Percentiles rank a stretch among this genome's conserved stretches.
Conservation (phyloP, 208 protist genomes). For the Tetramitus jugosus region DNA sequence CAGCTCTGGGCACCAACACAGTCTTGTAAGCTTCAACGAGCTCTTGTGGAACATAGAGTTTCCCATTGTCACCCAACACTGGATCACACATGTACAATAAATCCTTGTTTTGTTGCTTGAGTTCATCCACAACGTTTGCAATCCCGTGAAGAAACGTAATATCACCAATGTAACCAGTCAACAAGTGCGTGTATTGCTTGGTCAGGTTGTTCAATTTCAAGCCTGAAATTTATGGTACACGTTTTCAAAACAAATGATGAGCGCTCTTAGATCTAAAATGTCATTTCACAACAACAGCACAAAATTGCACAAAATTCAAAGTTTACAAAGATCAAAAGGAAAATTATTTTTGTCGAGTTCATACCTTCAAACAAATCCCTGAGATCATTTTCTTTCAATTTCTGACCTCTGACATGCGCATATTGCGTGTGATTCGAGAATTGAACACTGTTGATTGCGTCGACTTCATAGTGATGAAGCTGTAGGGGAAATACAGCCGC, state of each 20-base stretch:
- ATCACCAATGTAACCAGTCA: conserved; percentile 88
- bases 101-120: conserved; percentile 50
- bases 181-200: conserved; percentile 62
- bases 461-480: conserved; percentile 83
- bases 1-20: conserved; percentile 54
- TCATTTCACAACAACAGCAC: no score
- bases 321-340: no score
- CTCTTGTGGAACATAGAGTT: conserved; percentile 81
- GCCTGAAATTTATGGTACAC: no score
- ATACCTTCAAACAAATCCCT: conserved; percentile 55
- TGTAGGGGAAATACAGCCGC: conserved; percentile 82
- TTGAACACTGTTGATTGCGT: conserved; percentile 84
- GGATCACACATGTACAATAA: conserved; percentile 75
- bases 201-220: conserved; percentile 71
- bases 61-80: conserved; percentile 82
- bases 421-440: conserved; percentile 89
- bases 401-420: conserved; percentile 63
- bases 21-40: conserved; percentile 70
- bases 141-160: conserved; percentile 59
- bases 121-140: conserved; percentile 47
- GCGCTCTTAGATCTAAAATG: no score
- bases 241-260: no score
- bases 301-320: no score
- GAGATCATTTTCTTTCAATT: conserved; percentile 65
- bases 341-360: no score